phyloP scores from a whole-genome alignment of 1,139 yeast genomes.

The Kodamaea ohmeri region DNA sequence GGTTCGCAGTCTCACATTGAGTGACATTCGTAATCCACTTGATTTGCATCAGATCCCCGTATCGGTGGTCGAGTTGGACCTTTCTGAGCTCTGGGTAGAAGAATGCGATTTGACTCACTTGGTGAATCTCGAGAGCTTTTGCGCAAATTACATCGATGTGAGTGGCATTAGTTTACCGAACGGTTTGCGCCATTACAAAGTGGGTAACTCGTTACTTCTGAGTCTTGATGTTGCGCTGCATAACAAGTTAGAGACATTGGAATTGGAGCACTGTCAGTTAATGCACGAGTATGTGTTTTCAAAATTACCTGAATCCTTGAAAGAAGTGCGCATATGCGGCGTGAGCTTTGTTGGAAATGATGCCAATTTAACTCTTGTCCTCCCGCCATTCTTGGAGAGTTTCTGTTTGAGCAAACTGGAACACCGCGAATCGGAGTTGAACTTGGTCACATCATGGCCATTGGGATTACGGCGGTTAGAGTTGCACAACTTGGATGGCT shows the following conservation, averaged over 20 bases:
- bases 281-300: constrained; percentile 3
- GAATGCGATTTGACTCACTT: constrained; percentile 1
- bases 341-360: neutral
- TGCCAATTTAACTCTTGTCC: neutral
- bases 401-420: constrained; percentile 1
- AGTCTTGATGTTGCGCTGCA: neutral
- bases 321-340: neutral
- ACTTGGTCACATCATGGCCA: neutral
- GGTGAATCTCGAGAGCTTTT: neutral
- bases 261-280: constrained; percentile 1
- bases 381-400: neutral
- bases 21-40: neutral
- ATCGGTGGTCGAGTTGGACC: constrained; percentile 1
- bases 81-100: constrained; percentile 3
- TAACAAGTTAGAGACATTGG: neutral
- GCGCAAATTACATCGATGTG: constrained; percentile 1
- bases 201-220: neutral
- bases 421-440: neutral
- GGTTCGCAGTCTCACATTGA: neutral
- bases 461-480: neutral
- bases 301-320: neutral
- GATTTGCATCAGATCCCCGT: neutral
- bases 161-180: neutral
- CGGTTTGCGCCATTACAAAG: neutral
- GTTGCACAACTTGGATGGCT: neutral